Evolutionary conservation across 306 rosid genomes (phyloP), one percentile per base, ranked within the genome.

Genomic region (Medicago lupulina): DNA sequence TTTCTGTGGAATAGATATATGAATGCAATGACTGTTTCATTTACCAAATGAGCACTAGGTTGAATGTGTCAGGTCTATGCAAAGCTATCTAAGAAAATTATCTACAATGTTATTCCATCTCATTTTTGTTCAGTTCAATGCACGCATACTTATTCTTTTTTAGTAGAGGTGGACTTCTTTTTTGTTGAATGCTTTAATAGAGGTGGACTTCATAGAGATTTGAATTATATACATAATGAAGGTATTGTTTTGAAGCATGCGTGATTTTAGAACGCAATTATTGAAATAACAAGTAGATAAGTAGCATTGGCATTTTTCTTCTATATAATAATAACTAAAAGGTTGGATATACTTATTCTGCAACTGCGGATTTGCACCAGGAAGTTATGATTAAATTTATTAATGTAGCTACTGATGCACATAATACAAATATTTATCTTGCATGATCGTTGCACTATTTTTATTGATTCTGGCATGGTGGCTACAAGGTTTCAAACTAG

Each of bases 11-110:
- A 41, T 43, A 23, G 68, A 58, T 60, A 47, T 61, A 36, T 34
- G 64, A 71, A 71, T 53, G 50, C 36, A 53, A 18, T 71, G 19
- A 10, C 64, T 43, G 44, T 70, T 55, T 23, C 66, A 71, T 38
- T 38, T 36, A 36, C 34, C 53, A 39, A 36, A 55, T 55, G 54
- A 13, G 14, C 61, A 19, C 53, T 18, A 78, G 76, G 55, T 60
- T 47, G 65, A 16, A 63, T 62, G 44, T 62, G 68, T 62, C 12
- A 39, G 75, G 74, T 54, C 64, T 63, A 57, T 57, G 62, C 21
- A 19, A 10, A 21, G 62, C 62, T 10, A n/a, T 10, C n/a, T 57
- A 21, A 19, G 62, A 57, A 57, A 57, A 53, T 53, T 50, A 17
- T 4, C 25, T 17, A 53, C 59, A 17, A 53, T 18, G 12, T 17